Evolutionary conservation across 2,329 filamentous ascomycete species (phyloP).

Genomic region (Botrytis galanthina): DNA sequence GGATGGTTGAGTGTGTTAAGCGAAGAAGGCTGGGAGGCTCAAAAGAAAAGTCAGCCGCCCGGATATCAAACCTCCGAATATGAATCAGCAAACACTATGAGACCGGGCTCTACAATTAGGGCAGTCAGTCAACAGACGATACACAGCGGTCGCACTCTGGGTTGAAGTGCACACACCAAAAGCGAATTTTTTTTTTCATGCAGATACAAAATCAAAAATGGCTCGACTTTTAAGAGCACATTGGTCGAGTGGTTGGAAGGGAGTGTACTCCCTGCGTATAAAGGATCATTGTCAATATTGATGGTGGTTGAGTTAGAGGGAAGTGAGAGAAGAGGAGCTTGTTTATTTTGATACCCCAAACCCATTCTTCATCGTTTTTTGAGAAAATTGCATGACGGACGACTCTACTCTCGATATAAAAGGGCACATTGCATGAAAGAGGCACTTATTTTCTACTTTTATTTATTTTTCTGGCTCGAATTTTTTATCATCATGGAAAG

Average conservation of each 20-base stretch:
- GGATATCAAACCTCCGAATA: constrained; percentile 35
- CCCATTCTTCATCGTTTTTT: constrained; percentile 14
- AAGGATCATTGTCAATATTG: background rate
- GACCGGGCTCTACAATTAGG: constrained; percentile 35
- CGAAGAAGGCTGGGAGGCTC: constrained; percentile 65
- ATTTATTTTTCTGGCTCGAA: constrained; percentile 9
- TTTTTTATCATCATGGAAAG: constrained; percentile 10
- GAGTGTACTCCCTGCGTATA: background rate
- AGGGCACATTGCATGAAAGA: constrained; percentile 1
- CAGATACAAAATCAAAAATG: background rate
- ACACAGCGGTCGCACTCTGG: constrained; percentile 38
- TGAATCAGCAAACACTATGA: constrained; percentile 33
- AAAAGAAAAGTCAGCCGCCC: constrained; percentile 32
- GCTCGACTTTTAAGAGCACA: background rate
- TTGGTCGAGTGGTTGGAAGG: background rate
- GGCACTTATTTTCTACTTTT: constrained; percentile 14
- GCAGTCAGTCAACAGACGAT: constrained; percentile 39
- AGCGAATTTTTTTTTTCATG: background rate
- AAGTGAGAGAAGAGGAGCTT: constrained; percentile 10
- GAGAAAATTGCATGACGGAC: constrained; percentile 13
- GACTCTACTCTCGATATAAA: constrained; percentile 17
- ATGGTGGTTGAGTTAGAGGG: background rate
- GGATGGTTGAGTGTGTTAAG: constrained; percentile 84
- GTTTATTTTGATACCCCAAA: constrained; percentile 23
- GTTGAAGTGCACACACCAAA: constrained; percentile 27